Conservation (phyloP, 768 basidiomycete genomes). For the Kwoniella dendrophila region DNA sequence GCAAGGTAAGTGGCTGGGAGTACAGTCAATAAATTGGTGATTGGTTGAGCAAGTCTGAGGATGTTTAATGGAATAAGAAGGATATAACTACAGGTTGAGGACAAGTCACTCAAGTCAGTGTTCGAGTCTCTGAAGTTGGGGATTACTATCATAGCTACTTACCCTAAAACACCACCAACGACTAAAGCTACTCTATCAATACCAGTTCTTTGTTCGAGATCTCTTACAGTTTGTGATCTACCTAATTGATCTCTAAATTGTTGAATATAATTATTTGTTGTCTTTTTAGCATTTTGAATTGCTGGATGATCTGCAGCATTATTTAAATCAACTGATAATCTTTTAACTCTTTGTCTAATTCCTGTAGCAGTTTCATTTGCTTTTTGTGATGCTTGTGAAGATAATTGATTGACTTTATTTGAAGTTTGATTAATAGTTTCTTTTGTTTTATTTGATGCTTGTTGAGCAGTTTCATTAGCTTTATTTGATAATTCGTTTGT, state of each 20-base stretch:
- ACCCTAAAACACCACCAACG: conserved; percentile 36
- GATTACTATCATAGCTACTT: conserved; percentile 14
- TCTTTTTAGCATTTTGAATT: conserved; percentile 38
- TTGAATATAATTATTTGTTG: conserved; percentile 33
- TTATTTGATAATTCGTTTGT: conserved; percentile 3
- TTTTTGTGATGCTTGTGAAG: conserved; percentile 4
- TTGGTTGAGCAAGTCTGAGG: conserved; percentile 43
- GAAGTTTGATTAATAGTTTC: conserved; percentile 8
- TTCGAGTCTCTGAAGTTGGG: not conserved
- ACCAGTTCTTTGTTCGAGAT: conserved; percentile 41
- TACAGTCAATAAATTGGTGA: conserved; percentile 42
- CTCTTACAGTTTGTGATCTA: conserved; percentile 26
- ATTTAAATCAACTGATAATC: conserved; percentile 23
- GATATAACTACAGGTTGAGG: conserved; percentile 36
- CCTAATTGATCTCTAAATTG: conserved; percentile 38
- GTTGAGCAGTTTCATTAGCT: conserved; percentile 5
- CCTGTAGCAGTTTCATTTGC: conserved; percentile 28
- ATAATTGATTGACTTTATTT: conserved; percentile 10
- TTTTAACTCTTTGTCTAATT: conserved; percentile 33
- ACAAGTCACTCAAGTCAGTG: not conserved
- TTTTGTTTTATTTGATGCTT: conserved; percentile 15
- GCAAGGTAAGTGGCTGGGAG: conserved; percentile 42
- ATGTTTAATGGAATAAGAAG: conserved; percentile 49
- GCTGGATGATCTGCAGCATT: conserved; percentile 40
- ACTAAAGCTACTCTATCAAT: conserved; percentile 44